These are phyloP conservation scores for Hsuehochloa calcarea DNA, from an alignment of 176 grass and related monocot species.

Conservation along the genomic window DNA sequence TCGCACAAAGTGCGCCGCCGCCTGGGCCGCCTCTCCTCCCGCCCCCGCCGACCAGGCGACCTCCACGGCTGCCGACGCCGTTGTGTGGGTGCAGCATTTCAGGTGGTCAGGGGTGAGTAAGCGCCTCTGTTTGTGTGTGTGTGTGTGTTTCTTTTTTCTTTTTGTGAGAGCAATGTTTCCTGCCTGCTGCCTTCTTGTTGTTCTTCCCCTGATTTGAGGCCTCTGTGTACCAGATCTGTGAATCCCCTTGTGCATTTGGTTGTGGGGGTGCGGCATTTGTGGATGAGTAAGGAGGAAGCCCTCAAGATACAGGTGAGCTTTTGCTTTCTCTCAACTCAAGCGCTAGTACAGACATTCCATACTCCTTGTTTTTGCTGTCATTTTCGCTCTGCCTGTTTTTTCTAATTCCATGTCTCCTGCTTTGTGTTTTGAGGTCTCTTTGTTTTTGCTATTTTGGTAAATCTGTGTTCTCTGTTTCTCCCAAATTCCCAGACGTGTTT, in stretches of 20 bases:
- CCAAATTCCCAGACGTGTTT: constrained; percentile 56
- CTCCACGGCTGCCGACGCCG: not conserved
- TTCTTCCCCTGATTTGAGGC: constrained; percentile 49
- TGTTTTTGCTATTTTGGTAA: not conserved
- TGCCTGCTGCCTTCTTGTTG: not conserved
- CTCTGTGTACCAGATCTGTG: constrained; percentile 44
- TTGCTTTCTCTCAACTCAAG: constrained; percentile 20
- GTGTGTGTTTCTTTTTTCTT: not conserved
- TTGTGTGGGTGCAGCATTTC: not conserved
- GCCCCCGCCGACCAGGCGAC: not conserved
- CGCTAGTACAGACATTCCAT: not conserved
- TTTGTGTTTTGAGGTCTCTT: constrained; percentile 2
- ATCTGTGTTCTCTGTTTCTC: not conserved
- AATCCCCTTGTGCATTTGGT: constrained; percentile 23
- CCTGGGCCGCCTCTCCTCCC: not conserved
- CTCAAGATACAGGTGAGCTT: constrained; percentile 56
- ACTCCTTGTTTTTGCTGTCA: constrained; percentile 12
- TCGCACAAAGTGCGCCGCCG: not conserved
- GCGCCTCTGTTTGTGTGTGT: too few species aligned
- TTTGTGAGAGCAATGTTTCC: not conserved
- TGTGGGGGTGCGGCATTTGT: not conserved
- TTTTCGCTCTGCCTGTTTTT: constrained; percentile 37
- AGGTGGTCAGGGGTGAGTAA: not conserved
- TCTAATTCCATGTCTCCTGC: not conserved
- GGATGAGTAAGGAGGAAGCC: constrained; percentile 58